Evolutionary conservation across 2,329 filamentous ascomycete genomes (phyloP), one percentile per base, ranked within the genome.

Genomic region (Exophiala aquamarina): DNA sequence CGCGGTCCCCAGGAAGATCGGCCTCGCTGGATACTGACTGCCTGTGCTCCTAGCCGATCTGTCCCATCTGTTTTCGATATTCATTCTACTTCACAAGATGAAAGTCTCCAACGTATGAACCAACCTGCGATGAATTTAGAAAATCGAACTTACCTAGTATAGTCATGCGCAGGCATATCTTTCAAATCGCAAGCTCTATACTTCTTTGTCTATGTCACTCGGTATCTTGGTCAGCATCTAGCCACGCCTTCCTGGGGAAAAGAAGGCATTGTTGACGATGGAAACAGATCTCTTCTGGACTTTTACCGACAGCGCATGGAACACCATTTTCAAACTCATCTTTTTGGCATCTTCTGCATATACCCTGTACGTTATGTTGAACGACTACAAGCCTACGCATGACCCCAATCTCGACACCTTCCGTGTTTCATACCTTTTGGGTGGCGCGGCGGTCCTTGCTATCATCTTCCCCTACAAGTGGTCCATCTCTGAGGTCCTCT

Each of bases 111-210:
- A 89, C 66, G 92, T 96, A 77, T 53, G 83, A 70, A 36, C 32
- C 48, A n/a, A n/a, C n/a, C n/a, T n/a, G n/a, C n/a, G n/a, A n/a
- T n/a, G n/a, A n/a, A n/a, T n/a, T n/a, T n/a, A n/a, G n/a, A n/a
- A n/a, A n/a, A n/a, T n/a, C n/a, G n/a, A n/a, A n/a, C n/a, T 8
- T 8, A 8, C 32, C 8, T 35, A 8, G 18, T 8, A 29, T 41
- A 96, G 92, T 96, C 91, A 77, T 95, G 91, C 68, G 86, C 92
- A 33, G 93, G 93, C 61, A 92, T 98, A 70, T 98, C 93, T 13
- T 97, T 98, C 81, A 98, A 98, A 70, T 96, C 92, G 53, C 93
- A 98, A 78, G 89, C 85, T 41, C 80, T 98, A 47, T 98, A 98
- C 72, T 77, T 97, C 59, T 74, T 95, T 35, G 93, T 98, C 62